Evolutionary conservation across 2,329 filamentous ascomycete species (phyloP).

Genomic region (Alternaria arbusti): DNA sequence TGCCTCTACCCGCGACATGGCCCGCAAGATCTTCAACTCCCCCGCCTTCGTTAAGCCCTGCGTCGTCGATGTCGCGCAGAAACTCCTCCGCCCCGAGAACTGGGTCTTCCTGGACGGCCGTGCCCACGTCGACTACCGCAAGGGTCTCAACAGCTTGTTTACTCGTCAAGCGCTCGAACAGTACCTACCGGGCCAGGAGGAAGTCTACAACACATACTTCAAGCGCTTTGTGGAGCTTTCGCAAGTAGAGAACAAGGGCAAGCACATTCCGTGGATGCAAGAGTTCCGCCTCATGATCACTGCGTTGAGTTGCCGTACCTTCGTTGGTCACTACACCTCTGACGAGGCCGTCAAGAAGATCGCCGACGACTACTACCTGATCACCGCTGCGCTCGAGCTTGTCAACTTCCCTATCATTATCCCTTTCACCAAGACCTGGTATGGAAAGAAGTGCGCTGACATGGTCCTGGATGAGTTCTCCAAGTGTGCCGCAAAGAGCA

Average conservation of each 20-base stretch:
- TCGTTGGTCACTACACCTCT: constrained; percentile 93
- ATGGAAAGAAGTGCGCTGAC: constrained; percentile 93
- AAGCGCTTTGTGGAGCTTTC: constrained; percentile 78
- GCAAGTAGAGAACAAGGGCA: constrained; percentile 68
- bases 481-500: constrained; percentile 91
- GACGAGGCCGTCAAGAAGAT: constrained; percentile 92
- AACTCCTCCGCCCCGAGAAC: constrained; percentile 88
- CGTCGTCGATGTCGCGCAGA: constrained; percentile 91
- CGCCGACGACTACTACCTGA: constrained; percentile 94
- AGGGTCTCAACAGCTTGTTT: constrained; percentile 93
- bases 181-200: constrained; percentile 92
- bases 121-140: constrained; percentile 94
- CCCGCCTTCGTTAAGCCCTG: constrained; percentile 92
- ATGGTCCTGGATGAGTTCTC: constrained; percentile 89
- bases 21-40: constrained; percentile 96
- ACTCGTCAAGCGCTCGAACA: constrained; percentile 85
- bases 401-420: constrained; percentile 90
- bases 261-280: constrained; percentile 86
- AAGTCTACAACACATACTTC: constrained; percentile 89
- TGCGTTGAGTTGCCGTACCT: constrained; percentile 93
- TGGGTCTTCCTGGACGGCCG: constrained; percentile 98
- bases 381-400: constrained; percentile 92
- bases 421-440: constrained; percentile 95
- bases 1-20: constrained; percentile 91
- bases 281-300: constrained; percentile 94